Evolutionary conservation across 164 flowering plant species (phyloP).

Genomic region (Berberis thunbergii): DNA sequence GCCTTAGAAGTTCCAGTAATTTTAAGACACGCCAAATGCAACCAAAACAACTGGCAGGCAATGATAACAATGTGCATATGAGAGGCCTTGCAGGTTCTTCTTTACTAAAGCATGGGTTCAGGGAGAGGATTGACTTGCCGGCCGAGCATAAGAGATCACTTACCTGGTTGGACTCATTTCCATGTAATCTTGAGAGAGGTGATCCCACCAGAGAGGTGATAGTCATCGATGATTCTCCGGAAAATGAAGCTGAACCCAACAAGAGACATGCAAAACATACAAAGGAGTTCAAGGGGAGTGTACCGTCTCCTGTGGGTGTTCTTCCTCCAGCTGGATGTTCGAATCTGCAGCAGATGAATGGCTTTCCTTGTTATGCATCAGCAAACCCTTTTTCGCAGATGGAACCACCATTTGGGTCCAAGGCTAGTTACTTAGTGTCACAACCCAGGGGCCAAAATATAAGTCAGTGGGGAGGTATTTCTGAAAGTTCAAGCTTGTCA

Average conservation of each 20-base stretch:
- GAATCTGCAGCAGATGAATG: conserved; percentile 14
- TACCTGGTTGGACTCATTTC: conserved; percentile 11
- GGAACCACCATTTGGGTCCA: conserved; percentile 15
- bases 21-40: conserved; percentile 13
- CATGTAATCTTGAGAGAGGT: conserved; percentile 13
- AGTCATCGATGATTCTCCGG: conserved; percentile 45
- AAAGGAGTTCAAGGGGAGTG: conserved; percentile 14
- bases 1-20: conserved; percentile 12
- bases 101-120: conserved; percentile 11
- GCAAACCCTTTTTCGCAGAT: conserved; percentile 10
- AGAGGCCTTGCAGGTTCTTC: conserved; percentile 13
- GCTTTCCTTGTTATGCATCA: conserved; percentile 17
- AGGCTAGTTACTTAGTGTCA: conserved; percentile 16
- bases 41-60: conserved; percentile 2
- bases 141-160: conserved; percentile 9
- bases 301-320: conserved; percentile 12
- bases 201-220: conserved; percentile 35
- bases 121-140: conserved; percentile 10
- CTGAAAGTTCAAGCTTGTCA: conserved; percentile 23
- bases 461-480: conserved; percentile 26
- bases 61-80: conserved; percentile 12
- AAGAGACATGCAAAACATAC: conserved; percentile 4
- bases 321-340: conserved; percentile 13
- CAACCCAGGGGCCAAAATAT: conserved; percentile 19
- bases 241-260: conserved; percentile 20